phyloP scores from a whole-genome alignment of 495 filamentous ascomycete species.

The Penicillium coprophilum region DNA sequence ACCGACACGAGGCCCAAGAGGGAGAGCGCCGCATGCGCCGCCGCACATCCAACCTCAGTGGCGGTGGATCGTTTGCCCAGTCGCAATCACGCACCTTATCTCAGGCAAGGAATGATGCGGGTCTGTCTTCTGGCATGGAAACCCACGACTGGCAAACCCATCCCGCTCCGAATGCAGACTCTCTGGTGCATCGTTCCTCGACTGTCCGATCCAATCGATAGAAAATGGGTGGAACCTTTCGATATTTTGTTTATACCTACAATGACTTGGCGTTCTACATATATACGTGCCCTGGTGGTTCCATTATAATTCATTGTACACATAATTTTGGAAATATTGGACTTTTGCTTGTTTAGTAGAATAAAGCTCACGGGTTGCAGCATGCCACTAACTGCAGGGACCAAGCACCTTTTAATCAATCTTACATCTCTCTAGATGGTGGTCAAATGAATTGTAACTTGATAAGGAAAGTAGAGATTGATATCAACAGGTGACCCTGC shows the following conservation, averaged over 20 bases:
- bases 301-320: neutral
- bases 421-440: too few species aligned
- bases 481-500: too few species aligned
- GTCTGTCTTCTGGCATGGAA: slow-evolving; percentile 30
- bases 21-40: slow-evolving; percentile 55
- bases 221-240: neutral
- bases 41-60: slow-evolving; percentile 53
- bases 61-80: slow-evolving; percentile 31
- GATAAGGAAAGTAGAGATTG: too few species aligned
- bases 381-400: neutral
- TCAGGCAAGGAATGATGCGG: slow-evolving; percentile 28
- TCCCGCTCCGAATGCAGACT: slow-evolving; percentile 19
- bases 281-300: slow-evolving; percentile 1
- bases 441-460: too few species aligned
- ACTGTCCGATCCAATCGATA: slow-evolving; percentile 31
- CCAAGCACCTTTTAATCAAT: neutral
- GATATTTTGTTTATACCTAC: slow-evolving; percentile 1
- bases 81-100: slow-evolving; percentile 29
- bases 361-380: neutral
- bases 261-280: neutral
- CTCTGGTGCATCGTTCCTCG: slow-evolving; percentile 31
- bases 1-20: slow-evolving; percentile 65
- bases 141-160: slow-evolving; percentile 24
- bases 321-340: neutral
- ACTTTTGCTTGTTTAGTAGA: too few species aligned